These are phyloP conservation scores for Elongisporangium prolatum DNA, from an alignment of 352 stramenopile genomes.

Conservation along the genomic window DNA sequence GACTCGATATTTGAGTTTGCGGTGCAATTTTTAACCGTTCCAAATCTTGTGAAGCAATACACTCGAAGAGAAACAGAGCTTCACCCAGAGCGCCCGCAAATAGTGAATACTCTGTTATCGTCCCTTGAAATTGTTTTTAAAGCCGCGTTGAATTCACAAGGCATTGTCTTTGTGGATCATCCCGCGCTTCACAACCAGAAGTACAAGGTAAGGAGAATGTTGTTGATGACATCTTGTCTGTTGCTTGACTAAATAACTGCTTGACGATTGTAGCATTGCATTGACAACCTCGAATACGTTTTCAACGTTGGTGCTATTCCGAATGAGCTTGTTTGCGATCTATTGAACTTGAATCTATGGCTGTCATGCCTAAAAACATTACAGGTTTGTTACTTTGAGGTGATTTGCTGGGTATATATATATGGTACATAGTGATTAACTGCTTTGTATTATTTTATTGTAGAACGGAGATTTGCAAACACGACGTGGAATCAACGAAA, in stretches of 20 bases:
- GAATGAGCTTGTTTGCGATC: constrained; percentile 72
- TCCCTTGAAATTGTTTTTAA: constrained; percentile 62
- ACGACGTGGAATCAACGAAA: constrained; percentile 61
- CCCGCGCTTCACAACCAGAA: constrained; percentile 77
- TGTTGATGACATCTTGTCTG: neutral
- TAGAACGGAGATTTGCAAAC: constrained; percentile 74
- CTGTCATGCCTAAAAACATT: constrained; percentile 60
- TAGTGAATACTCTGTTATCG: constrained; percentile 60
- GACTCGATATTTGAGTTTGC: constrained; percentile 89
- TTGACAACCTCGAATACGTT: constrained; percentile 86
- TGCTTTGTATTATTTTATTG: constrained; percentile 7
- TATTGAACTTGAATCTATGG: constrained; percentile 66
- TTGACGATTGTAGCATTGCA: constrained; percentile 52
- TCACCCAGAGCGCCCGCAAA: constrained; percentile 44
- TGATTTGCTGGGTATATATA: neutral
- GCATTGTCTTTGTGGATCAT: constrained; percentile 29
- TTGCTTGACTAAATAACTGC: neutral
- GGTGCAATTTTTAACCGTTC: constrained; percentile 82
- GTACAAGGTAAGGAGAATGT: constrained; percentile 61
- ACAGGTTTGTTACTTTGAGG: constrained; percentile 28
- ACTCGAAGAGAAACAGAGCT: constrained; percentile 43
- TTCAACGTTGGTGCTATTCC: constrained; percentile 77
- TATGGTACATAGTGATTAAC: constrained; percentile 3
- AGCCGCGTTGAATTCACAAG: constrained; percentile 49
- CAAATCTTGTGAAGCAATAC: constrained; percentile 76